Evolutionary conservation across 169 alveolate species (phyloP).

Genomic region (Amoebophrya sp.): DNA sequence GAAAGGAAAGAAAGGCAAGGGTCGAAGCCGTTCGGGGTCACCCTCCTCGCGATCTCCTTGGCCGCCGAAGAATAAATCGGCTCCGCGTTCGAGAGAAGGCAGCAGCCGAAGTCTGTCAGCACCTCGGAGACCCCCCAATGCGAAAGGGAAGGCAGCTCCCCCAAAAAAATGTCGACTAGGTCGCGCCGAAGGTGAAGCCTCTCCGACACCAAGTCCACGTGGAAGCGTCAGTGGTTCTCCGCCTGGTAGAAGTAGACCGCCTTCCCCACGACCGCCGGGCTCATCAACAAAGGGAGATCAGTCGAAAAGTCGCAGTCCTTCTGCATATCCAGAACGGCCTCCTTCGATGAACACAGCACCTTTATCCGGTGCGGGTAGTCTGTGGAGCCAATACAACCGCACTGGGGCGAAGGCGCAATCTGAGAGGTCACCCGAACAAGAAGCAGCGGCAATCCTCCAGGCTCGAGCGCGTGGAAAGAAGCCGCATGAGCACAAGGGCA

Average conservation of each 20-base stretch:
- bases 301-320: too few relatives aligned
- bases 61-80: too few relatives aligned
- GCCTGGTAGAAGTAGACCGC: background rate
- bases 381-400: background rate
- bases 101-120: background rate
- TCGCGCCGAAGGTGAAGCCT: background rate
- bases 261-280: background rate
- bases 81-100: background rate
- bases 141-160: background rate
- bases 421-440: background rate
- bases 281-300: background rate
- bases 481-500: background rate
- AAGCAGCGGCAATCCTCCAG: background rate
- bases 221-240: background rate
- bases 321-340: too few relatives aligned
- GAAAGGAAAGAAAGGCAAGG: background rate
- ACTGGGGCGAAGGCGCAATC: background rate
- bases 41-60: background rate
- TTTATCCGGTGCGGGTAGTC: background rate
- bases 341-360: background rate
- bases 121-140: background rate
- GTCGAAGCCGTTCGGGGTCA: background rate
- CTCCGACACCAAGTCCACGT: background rate
- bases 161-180: background rate
- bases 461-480: background rate